Evolutionary conservation across 2,329 filamentous ascomycete species (phyloP), one percentile per base, ranked within the genome.

Genomic region (Plectosphaerella sp.): DNA sequence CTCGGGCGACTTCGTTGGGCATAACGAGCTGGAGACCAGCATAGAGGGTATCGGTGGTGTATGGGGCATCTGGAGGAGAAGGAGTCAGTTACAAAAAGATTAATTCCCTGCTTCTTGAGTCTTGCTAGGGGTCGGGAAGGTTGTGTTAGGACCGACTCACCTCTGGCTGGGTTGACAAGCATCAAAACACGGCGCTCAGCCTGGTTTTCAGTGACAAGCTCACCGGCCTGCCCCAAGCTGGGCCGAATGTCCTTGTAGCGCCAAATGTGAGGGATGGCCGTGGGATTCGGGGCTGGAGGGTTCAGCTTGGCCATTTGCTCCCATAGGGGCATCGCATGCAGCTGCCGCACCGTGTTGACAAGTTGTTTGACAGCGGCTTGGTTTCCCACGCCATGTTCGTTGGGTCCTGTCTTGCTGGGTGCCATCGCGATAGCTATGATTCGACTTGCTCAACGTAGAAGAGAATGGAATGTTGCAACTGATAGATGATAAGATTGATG

Each of bases 11-110:
- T 58, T 82, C 78, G 52, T 74, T 71, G 1, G 78, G 77, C 68
- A 77, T 73, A 4, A 82, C 76, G 1, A 82, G 67, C 61, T 81
- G 79, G 1, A 80, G 68, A 3, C 78, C 78, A 1, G 74, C 77
- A 54, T 81, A 81, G 10, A 82, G 59, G 2, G 77, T 80, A 59
- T 82, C 79, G 3, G 77, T 80, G 1, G 77, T 80, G 58, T 71
- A 79, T 1, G 78, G 78, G 1, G 73, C 73, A 54, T 72, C 74
- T 73, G 5, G 5, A 11, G 8, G 47, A 22, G 3, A 22, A 22
- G 3, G 22, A 5, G 22, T 22, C 22, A 22, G 22, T 22, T 5
- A 22, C 5, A 5, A 22, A 5, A 5, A 22, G 28, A 43, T 45
- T 45, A 24, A 15, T 36, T n/a, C 18, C 47, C 28, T 47, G 28